A percentile compares a stretch with the other conserved stretches of the same genome.
Evolutionary conservation across 2,329 filamentous ascomycete genomes (phyloP).

Genomic region (Aspergillus flavus): DNA sequence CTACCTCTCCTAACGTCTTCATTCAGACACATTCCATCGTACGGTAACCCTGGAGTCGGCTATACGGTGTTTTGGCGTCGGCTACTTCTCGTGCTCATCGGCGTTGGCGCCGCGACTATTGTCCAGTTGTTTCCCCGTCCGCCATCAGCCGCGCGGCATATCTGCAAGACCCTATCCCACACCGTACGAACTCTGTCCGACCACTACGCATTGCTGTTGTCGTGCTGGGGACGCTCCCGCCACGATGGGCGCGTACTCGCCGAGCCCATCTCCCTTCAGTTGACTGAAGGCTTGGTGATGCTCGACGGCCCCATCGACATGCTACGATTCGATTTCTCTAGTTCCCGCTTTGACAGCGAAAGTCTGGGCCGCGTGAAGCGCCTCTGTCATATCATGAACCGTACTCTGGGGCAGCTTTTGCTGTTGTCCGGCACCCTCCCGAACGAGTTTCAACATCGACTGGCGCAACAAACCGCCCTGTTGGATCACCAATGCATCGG

Average conservation of each 20-base stretch:
- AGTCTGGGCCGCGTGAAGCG: constrained; percentile 35
- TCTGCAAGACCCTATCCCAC: constrained; percentile 50
- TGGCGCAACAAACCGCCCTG: constrained; percentile 44
- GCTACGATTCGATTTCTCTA: constrained; percentile 43
- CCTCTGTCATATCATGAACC: constrained; percentile 36
- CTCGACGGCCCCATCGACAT: constrained; percentile 40
- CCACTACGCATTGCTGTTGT: constrained; percentile 54
- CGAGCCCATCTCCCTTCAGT: constrained; percentile 33
- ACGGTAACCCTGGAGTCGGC: constrained; percentile 52
- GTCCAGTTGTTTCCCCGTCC: constrained; percentile 53
- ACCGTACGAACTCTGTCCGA: constrained; percentile 48
- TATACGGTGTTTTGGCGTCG: constrained; percentile 55
- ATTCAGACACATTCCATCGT: constrained; percentile 43
- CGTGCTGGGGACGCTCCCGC: constrained; percentile 43
- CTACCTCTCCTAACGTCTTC: neutral
- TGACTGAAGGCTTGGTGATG: constrained; percentile 34
- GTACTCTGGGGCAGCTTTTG: constrained; percentile 41
- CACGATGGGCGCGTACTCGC: constrained; percentile 29
- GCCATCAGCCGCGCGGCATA: constrained; percentile 50
- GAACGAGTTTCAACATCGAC: constrained; percentile 42
- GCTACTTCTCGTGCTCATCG: constrained; percentile 47
- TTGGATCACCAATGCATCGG: constrained; percentile 50
- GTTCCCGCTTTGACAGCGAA: constrained; percentile 40
- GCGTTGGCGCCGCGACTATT: constrained; percentile 46
- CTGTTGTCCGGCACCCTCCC: constrained; percentile 39